Base-by-base conservation (phyloP, 805 yeast genomes). In the Yarrowia keelungensis region DNA sequence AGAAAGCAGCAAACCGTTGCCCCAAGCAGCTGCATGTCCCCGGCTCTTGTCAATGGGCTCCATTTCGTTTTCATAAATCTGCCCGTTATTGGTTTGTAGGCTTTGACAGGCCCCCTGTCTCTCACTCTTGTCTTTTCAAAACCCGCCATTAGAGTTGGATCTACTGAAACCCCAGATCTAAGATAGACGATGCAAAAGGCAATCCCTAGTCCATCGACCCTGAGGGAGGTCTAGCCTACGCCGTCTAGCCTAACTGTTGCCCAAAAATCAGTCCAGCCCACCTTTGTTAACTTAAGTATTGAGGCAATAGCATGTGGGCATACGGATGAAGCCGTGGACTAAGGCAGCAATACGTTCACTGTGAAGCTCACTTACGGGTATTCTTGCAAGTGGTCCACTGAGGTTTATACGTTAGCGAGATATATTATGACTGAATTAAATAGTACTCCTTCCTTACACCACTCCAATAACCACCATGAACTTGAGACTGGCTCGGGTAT, bases 381-480 rank as follows among this genome's bases (percentile, higher is more conserved):
- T 19, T 19, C 19, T 19, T 19, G 19, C 19, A 19, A 19, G 19
- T 19, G 19, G 1, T 19, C 19, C 19, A 19, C 19, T 19, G 19
- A 5, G 32, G 32, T 26, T 26, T 3, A 26, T 26, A 26, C 32
- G 32, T 26, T 26, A 26, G 32, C 7, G 32, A 26, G 32, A 26
- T 45, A 45, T 45, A 51, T 51, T 51, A 51, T 36, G 16, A 51
- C 15, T 38, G 32, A n/a, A 12, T 8, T 42, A 14, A 26, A 26
- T 26, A 26, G 32, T 26, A 26, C 32, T 5, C 32, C 32, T 1
- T 26, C 32, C 7, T 26, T 59, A 59, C 3, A 59, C 65, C 12
- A 59, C 65, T 12, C 65, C 65, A 45, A 59, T 59, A 3, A 59
- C 65, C 3, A 59, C 65, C 65, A 59, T 59, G 36, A 59, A 59